Evolutionary conservation across 2,329 filamentous ascomycete genomes (phyloP).

Genomic region (Ascochyta lentis): DNA sequence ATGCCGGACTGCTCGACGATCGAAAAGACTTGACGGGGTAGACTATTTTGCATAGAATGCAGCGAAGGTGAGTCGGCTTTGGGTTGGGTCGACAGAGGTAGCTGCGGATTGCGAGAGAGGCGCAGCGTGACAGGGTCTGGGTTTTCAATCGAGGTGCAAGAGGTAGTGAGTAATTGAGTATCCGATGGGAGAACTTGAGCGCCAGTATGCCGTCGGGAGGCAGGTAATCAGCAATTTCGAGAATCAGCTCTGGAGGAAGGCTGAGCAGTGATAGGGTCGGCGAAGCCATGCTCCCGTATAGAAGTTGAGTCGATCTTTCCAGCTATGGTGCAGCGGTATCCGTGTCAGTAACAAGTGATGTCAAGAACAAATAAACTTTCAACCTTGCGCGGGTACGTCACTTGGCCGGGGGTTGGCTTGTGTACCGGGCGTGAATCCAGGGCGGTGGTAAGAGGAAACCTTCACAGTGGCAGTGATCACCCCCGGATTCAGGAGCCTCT

Average conservation of each 20-base stretch:
- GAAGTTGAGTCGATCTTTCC: neutral
- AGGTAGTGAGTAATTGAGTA: constrained; percentile 39
- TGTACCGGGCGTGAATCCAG: constrained; percentile 1
- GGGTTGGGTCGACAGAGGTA: constrained; percentile 26
- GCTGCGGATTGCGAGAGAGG: constrained; percentile 37
- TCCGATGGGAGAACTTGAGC: constrained; percentile 46
- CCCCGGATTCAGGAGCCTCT: neutral
- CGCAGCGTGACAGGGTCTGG: constrained; percentile 31
- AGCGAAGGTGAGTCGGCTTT: constrained; percentile 30
- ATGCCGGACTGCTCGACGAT: constrained; percentile 40
- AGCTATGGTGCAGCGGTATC: neutral
- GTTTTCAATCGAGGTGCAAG: constrained; percentile 23
- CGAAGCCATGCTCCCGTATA: constrained; percentile 10
- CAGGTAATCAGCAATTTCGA: constrained; percentile 47
- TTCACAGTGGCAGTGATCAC: neutral
- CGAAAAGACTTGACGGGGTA: constrained; percentile 41
- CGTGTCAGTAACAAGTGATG: neutral
- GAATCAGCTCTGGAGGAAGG: constrained; percentile 52
- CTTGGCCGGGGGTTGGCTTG: constrained; percentile 3
- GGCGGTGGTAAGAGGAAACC: neutral
- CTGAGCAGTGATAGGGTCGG: constrained; percentile 22
- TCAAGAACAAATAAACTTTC: constrained; percentile 4
- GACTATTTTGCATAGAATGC: constrained; percentile 39
- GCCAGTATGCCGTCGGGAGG: constrained; percentile 47
- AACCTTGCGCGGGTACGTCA: constrained; percentile 5